Conservation (phyloP, 2,329 filamentous ascomycete genomes). For the Ascochyta clinopodiicola region DNA sequence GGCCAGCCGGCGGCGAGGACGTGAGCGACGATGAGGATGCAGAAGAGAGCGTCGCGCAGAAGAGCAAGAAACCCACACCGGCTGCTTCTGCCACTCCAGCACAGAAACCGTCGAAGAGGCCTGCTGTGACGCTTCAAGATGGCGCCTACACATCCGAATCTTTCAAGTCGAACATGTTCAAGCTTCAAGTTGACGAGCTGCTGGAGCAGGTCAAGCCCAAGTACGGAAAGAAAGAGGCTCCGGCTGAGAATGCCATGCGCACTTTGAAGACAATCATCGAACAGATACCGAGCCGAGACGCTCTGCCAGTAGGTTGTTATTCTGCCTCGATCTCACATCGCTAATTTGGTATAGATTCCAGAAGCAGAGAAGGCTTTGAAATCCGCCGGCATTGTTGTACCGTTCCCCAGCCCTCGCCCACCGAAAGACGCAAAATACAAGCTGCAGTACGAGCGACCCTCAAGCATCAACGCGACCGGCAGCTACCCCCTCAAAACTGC, state of each 20-base stretch:
- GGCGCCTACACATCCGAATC: constrained; percentile 59
- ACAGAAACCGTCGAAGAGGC: constrained; percentile 28
- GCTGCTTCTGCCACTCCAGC: constrained; percentile 10
- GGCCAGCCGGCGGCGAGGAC: constrained; percentile 19
- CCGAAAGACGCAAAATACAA: constrained; percentile 80
- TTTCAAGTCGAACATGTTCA: constrained; percentile 73
- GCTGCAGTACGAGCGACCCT: constrained; percentile 76
- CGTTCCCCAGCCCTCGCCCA: constrained; percentile 83
- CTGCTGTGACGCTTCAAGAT: constrained; percentile 36
- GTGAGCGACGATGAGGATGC: constrained; percentile 25
- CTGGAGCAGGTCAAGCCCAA: constrained; percentile 63
- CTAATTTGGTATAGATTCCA: constrained; percentile 60
- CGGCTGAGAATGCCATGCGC: constrained; percentile 59
- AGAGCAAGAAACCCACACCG: constrained; percentile 3
- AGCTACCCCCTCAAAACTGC: constrained; percentile 83
- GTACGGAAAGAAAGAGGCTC: constrained; percentile 62
- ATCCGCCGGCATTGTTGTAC: constrained; percentile 72
- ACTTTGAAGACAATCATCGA: constrained; percentile 65
- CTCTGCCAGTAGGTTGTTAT: constrained; percentile 51
- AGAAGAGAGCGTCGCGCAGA: constrained; percentile 23
- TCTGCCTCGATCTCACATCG: background rate
- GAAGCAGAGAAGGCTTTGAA: constrained; percentile 74
- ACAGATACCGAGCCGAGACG: constrained; percentile 58
- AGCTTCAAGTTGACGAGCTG: constrained; percentile 70
- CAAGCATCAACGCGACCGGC: constrained; percentile 84